Percentiles rank a stretch among this genome's conserved stretches.
phyloP scores from a whole-genome alignment of 805 yeast genomes.

The Jamesozyma spencerorum region DNA sequence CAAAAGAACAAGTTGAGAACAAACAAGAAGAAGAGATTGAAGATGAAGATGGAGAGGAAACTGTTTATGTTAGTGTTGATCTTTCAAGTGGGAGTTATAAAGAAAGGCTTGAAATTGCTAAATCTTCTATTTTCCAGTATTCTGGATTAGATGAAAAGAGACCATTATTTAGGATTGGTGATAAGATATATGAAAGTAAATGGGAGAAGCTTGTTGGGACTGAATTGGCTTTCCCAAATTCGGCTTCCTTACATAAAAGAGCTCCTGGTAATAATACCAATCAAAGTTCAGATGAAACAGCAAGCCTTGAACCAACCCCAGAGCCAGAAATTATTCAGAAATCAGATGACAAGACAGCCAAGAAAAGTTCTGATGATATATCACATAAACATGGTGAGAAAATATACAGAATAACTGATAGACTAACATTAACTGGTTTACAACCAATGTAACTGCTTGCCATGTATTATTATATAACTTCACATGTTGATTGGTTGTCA shows the following conservation, averaged over 20 bases:
- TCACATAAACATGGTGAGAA: slow-evolving; percentile 15
- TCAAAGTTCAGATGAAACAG: neutral
- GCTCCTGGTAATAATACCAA: neutral
- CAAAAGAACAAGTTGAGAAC: too few relatives aligned
- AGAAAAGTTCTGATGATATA: slow-evolving; percentile 4
- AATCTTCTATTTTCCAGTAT: slow-evolving; percentile 39
- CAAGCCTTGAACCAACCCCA: neutral
- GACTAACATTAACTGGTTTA: slow-evolving; percentile 18
- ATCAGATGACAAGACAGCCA: slow-evolving; percentile 1
- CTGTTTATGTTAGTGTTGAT: slow-evolving; percentile 48
- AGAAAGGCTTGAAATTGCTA: slow-evolving; percentile 26
- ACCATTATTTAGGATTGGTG: slow-evolving; percentile 52
- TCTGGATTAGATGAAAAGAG: slow-evolving; percentile 46
- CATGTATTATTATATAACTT: neutral
- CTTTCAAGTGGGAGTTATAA: slow-evolving; percentile 34
- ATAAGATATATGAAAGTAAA: slow-evolving; percentile 55
- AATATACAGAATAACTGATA: slow-evolving; percentile 25
- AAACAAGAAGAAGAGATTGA: slow-evolving; percentile 1
- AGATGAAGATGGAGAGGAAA: slow-evolving; percentile 32
- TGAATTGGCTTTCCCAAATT: slow-evolving; percentile 38
- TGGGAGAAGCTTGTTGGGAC: slow-evolving; percentile 80
- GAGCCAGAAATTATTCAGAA: neutral
- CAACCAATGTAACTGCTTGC: slow-evolving; percentile 19
- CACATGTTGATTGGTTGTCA: too few relatives aligned
- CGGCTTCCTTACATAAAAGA: slow-evolving; percentile 16